Evolutionary conservation across 2,329 filamentous ascomycete species (phyloP), one percentile per base, ranked within the genome.

Genomic region (Trichoderma harzianum): DNA sequence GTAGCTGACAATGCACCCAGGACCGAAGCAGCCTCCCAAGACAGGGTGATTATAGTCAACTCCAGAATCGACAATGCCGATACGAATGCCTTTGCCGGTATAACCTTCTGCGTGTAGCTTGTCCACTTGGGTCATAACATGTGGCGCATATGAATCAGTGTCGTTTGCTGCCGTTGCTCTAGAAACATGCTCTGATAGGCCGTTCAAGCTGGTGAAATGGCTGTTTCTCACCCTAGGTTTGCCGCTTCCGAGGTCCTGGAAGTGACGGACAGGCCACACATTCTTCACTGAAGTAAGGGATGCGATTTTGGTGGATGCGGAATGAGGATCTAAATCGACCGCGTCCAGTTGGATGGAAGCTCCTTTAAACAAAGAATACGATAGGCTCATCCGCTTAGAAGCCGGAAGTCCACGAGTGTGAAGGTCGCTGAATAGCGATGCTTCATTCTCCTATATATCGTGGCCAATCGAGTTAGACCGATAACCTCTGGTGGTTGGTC

Each of bases 81-180:
- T 79, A 72, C 85, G 86, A 78, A 89, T 80, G n/a, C 86, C 87
- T 74, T 84, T 83, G 36, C 87, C 87, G 0, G 82, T 84, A 70
- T 84, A 74, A 0, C 86, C 86, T 72, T 84, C 78, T 21, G 82
- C 83, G 28, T 82, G 82, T 36, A 89, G 79, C 81, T 85, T 84
- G 76, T 87, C 84, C 21, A 89, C 84, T 78, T 88, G 86, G 0
- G 86, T 88, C 84, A 88, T 86, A 71, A 86, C 75, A 67, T 89
- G 87, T 0, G 86, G 83, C 26, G 62, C 61, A 62, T 66, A 71
- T 6, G 21, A 26, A 26, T 14, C 69, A 63, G 28, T 28, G 32
- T 60, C 51, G 7, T 36, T 57, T n/a, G 43, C 28, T 34, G 64
- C 30, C 32, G 53, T 30, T 24, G 53, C 7, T 47, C 55, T 61